Percentiles rank a stretch among this genome's conserved stretches.
Conservation (phyloP, 169 alveolate genomes). For the Condylostoma magnum region DNA sequence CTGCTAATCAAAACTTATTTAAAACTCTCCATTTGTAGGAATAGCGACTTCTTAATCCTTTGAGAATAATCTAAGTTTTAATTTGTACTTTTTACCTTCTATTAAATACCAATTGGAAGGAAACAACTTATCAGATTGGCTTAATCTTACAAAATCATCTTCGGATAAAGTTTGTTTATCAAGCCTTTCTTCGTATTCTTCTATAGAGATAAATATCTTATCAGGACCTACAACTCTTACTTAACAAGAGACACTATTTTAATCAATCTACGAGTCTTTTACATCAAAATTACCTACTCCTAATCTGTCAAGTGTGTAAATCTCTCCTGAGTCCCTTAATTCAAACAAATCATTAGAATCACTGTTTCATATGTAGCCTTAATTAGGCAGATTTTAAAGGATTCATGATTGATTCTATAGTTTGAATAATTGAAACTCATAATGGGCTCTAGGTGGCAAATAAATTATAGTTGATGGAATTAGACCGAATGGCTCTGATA, state of each 20-base stretch:
- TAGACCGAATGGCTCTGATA: constrained; percentile 28
- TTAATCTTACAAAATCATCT: background rate
- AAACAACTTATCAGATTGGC: background rate
- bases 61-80: background rate
- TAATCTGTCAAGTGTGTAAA: background rate
- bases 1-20: background rate
- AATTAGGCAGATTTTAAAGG: constrained; percentile 5
- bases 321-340: background rate
- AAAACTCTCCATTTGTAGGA: constrained; percentile 7
- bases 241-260: constrained; percentile 17
- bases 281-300: constrained; percentile 1
- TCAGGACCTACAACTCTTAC: constrained; percentile 26
- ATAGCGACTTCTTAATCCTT: constrained; percentile 9
- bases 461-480: constrained; percentile 9
- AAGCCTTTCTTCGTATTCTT: background rate
- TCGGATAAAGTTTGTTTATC: background rate
- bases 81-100: background rate
- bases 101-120: constrained; percentile 24
- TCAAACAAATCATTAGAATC: background rate
- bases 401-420: background rate
- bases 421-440: background rate
- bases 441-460: background rate
- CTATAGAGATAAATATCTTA: background rate
- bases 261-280: constrained; percentile 18
- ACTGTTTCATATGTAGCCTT: background rate